These are phyloP conservation scores for Boletus semigastroideus DNA, from an alignment of 1,284 basidiomycete species.

Conservation along the genomic window DNA sequence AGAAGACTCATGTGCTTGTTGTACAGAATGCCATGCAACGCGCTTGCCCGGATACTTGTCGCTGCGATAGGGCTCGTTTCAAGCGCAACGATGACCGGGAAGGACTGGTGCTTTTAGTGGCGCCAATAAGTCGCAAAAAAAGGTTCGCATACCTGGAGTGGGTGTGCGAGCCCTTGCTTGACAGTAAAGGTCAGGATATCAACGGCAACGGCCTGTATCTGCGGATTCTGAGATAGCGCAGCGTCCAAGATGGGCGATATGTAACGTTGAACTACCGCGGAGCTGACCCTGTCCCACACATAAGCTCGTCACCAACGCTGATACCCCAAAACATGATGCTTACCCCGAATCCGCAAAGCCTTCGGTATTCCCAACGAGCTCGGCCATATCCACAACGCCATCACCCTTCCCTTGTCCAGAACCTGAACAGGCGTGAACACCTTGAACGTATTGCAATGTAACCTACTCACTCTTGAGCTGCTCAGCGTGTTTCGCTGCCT, in stretches of 20 bases:
- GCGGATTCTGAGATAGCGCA: slow-evolving; percentile 67
- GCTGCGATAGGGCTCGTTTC: slow-evolving; percentile 74
- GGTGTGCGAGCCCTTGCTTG: slow-evolving; percentile 94
- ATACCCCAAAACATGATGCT: slow-evolving; percentile 1
- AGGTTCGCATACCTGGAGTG: slow-evolving; percentile 64
- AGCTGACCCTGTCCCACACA: slow-evolving; percentile 69
- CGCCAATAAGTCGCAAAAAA: background rate
- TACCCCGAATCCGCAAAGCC: slow-evolving; percentile 95
- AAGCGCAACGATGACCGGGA: slow-evolving; percentile 90
- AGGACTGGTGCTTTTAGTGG: slow-evolving; percentile 56
- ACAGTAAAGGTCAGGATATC: slow-evolving; percentile 92
- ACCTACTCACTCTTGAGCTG: slow-evolving; percentile 58
- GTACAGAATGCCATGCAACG: slow-evolving; percentile 81
- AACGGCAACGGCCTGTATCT: slow-evolving; percentile 82
- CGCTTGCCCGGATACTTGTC: slow-evolving; percentile 74
- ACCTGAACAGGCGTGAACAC: slow-evolving; percentile 24
- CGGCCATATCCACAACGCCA: slow-evolving; percentile 75
- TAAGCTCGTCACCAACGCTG: background rate
- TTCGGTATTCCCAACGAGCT: slow-evolving; percentile 92
- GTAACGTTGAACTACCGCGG: slow-evolving; percentile 92
- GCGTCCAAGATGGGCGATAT: slow-evolving; percentile 80
- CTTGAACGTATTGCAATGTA: background rate
- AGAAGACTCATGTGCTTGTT: slow-evolving; percentile 89
- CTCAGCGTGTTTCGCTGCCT: slow-evolving; percentile 71
- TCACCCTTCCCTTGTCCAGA: slow-evolving; percentile 45